A percentile compares a stretch with the other conserved stretches of the same genome.
phyloP scores from a whole-genome alignment of 768 basidiomycete species.

The Collybiopsis confluens region DNA sequence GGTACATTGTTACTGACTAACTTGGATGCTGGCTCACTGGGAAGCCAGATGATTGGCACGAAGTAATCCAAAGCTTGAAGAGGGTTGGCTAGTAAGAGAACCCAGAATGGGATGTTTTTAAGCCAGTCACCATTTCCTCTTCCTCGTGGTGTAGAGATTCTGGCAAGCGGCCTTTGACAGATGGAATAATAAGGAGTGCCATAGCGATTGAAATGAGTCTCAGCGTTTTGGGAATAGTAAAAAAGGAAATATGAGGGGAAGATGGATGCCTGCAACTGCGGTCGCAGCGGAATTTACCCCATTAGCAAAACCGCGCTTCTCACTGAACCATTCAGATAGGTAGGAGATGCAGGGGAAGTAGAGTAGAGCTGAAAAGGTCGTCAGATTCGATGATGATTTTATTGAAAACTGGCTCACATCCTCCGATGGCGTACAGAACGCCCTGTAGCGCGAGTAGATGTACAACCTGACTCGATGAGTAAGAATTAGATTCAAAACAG shows the following conservation, averaged over 20 bases:
- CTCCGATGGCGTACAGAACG: conserved; percentile 27
- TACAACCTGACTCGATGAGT: conserved; percentile 15
- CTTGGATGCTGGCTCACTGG: conserved; percentile 14
- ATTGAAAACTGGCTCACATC: conserved; percentile 4
- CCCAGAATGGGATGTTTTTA: conserved; percentile 19
- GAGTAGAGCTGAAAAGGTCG: conserved; percentile 11
- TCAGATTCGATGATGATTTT: background rate
- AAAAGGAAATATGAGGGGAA: conserved; percentile 22
- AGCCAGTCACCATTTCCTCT: conserved; percentile 13
- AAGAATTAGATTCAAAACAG: background rate
- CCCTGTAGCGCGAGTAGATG: conserved; percentile 23
- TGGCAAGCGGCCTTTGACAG: conserved; percentile 23
- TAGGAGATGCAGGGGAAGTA: conserved; percentile 24
- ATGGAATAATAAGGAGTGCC: conserved; percentile 16
- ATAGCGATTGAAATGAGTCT: conserved; percentile 21
- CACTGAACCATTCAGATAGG: conserved; percentile 28
- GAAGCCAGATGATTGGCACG: conserved; percentile 22
- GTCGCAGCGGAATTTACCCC: conserved; percentile 28
- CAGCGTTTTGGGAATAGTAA: conserved; percentile 20
- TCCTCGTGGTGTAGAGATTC: conserved; percentile 14
- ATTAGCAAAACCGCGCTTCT: conserved; percentile 25
- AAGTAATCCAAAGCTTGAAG: conserved; percentile 24
- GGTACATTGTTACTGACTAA: background rate
- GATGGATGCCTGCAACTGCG: conserved; percentile 20
- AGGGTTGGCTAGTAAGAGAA: conserved; percentile 19